Evolutionary conservation across 768 basidiomycete genomes (phyloP).

Genomic region (Pisolithus sp.): DNA sequence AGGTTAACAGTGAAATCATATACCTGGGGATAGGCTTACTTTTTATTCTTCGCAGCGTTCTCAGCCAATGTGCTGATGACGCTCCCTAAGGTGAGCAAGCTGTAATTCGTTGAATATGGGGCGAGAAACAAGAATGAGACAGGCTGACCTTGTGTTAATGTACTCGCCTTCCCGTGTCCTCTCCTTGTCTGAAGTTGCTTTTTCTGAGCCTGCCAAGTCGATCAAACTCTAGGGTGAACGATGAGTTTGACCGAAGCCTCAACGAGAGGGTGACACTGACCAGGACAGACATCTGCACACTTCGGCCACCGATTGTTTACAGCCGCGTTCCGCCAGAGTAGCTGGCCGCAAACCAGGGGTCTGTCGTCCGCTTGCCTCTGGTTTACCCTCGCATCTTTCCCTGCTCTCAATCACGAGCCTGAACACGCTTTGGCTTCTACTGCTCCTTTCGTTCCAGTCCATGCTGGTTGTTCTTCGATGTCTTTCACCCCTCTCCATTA

Average conservation of each 20-base stretch:
- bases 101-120: conserved; percentile 21
- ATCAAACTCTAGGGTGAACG: conserved; percentile 63
- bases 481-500: conserved; percentile 80
- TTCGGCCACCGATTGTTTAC: conserved; percentile 73
- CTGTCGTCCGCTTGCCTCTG: conserved; percentile 35
- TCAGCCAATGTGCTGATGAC: conserved; percentile 92
- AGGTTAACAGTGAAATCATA: background rate
- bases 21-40: conserved; percentile 29
- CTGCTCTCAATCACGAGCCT: conserved; percentile 87
- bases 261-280: conserved; percentile 32
- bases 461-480: conserved; percentile 88
- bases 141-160: conserved; percentile 77
- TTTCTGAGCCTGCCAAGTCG: conserved; percentile 95
- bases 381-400: conserved; percentile 51
- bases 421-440: conserved; percentile 92
- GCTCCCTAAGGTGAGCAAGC: conserved; percentile 84
- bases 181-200: conserved; percentile 92
- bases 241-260: background rate
- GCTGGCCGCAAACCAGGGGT: conserved; percentile 49
- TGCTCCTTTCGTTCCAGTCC: conserved; percentile 98
- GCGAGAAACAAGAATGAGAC: background rate
- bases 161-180: conserved; percentile 94
- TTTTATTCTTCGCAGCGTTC: conserved; percentile 72
- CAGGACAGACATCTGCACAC: conserved; percentile 72
- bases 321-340: conserved; percentile 56